Percentiles rank a stretch among this genome's conserved stretches.
Conservation (phyloP, 192 early-diverging fungal genomes). For the Podochytrium sp. region DNA sequence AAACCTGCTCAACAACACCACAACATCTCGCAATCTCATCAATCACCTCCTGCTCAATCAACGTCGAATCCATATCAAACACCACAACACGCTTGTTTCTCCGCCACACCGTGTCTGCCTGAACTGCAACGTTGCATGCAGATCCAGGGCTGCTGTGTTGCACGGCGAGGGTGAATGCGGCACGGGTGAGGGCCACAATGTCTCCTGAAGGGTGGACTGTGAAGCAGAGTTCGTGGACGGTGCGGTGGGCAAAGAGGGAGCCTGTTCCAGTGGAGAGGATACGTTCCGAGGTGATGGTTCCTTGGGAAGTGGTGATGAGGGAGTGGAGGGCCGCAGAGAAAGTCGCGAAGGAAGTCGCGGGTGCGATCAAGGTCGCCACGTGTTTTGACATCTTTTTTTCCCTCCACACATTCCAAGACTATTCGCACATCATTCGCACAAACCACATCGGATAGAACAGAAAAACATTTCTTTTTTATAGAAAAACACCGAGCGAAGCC, state of each 20-base stretch:
- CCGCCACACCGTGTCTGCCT: conserved; percentile 86
- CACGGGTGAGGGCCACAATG: neutral
- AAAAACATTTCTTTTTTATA: neutral
- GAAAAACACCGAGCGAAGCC: neutral
- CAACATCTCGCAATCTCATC: conserved; percentile 95
- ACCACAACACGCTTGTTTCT: conserved; percentile 91
- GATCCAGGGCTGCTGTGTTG: neutral
- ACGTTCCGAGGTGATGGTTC: neutral
- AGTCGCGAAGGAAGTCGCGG: neutral
- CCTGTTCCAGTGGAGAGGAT: neutral
- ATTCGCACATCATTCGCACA: too few species aligned
- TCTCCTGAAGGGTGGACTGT: neutral
- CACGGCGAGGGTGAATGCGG: neutral
- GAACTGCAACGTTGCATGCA: conserved; percentile 71
- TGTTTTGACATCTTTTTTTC: neutral
- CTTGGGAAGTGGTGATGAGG: neutral
- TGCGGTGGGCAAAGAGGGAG: neutral
- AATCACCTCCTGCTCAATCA: conserved; percentile 99
- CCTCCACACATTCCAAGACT: too few species aligned
- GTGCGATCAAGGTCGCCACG: neutral
- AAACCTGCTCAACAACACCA: conserved; percentile 89
- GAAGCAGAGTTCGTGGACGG: neutral
- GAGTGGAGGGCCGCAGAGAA: neutral
- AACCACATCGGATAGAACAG: neutral
- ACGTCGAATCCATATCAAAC: conserved; percentile 99